Conservation (phyloP, 139 green algal species). For the Bryopsis sp. region DNA sequence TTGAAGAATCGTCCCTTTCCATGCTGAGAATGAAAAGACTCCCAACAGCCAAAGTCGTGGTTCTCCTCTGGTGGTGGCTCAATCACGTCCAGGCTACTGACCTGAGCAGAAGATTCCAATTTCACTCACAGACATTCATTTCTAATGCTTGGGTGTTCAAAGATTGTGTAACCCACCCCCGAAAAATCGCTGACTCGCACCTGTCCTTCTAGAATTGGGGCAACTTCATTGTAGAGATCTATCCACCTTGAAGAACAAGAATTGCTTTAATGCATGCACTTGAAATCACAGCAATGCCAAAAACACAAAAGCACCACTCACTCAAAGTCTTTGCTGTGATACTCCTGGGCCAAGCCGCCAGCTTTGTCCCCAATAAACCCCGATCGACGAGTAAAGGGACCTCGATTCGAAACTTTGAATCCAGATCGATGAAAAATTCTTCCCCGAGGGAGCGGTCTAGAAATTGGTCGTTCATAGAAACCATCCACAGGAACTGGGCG, state of each 20-base stretch:
- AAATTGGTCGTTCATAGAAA: too few relatives aligned
- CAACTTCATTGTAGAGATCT: background rate
- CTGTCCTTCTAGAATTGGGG: background rate
- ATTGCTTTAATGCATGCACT: background rate
- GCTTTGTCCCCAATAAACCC: background rate
- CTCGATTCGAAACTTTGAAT: too few relatives aligned
- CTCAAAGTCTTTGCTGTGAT: conserved; percentile 11
- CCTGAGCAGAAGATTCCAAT: background rate
- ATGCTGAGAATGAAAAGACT: background rate
- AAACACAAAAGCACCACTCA: too few relatives aligned
- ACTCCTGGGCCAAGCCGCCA: background rate
- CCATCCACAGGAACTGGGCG: too few relatives aligned
- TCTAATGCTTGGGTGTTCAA: background rate
- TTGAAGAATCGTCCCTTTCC: conserved; percentile 1
- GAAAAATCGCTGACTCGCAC: background rate
- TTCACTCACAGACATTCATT: background rate
- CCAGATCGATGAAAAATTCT: too few relatives aligned
- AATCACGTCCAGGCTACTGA: background rate
- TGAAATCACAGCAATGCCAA: too few relatives aligned
- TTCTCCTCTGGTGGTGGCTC: background rate
- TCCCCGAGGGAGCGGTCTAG: too few relatives aligned
- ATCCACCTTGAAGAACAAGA: conserved; percentile 4
- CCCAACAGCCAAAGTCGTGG: background rate
- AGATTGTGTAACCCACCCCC: background rate
- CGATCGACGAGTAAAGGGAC: too few relatives aligned